phyloP scores from a whole-genome alignment of 768 basidiomycete species.

The Mycena crocata region DNA sequence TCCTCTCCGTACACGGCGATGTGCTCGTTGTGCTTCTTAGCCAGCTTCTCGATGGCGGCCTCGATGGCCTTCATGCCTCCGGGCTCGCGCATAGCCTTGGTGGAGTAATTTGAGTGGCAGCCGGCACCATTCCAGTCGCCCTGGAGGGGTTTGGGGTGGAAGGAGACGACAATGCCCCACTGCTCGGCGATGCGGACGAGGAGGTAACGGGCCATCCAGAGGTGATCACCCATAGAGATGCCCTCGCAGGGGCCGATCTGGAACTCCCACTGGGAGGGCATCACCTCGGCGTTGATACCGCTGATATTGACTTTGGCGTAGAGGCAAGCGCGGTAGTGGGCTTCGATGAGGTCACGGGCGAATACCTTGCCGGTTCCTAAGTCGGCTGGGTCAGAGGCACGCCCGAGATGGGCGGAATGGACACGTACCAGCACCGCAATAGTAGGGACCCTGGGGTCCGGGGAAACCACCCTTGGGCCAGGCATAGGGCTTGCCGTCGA shows the following conservation, averaged over 20 bases:
- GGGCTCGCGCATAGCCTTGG: slow-evolving; percentile 92
- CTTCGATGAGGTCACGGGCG: slow-evolving; percentile 98
- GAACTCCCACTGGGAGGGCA: slow-evolving; percentile 99
- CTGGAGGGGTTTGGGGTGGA: slow-evolving; percentile 98
- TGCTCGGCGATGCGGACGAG: slow-evolving; percentile 96
- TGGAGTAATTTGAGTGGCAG: slow-evolving; percentile 98
- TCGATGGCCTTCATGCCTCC: slow-evolving; percentile 95
- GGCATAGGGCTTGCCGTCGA: slow-evolving; percentile 89
- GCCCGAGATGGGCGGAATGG: background rate
- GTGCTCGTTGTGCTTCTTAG: slow-evolving; percentile 92
- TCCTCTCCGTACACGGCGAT: slow-evolving; percentile 98
- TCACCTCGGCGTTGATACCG: slow-evolving; percentile 99
- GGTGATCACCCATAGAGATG: slow-evolving; percentile 98
- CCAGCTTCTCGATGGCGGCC: slow-evolving; percentile 92
- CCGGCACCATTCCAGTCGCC: slow-evolving; percentile 99
- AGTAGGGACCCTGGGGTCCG: slow-evolving; percentile 98
- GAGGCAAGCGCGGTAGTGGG: slow-evolving; percentile 97
- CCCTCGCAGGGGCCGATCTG: slow-evolving; percentile 99
- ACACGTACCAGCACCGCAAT: slow-evolving; percentile 94
- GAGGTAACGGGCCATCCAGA: slow-evolving; percentile 99
- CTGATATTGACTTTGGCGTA: slow-evolving; percentile 97
- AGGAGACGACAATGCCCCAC: slow-evolving; percentile 96
- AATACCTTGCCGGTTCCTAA: slow-evolving; percentile 97
- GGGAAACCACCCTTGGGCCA: slow-evolving; percentile 99
- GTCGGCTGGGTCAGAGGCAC: slow-evolving; percentile 35